These are phyloP conservation scores for Wallacemonas sp. DNA, from an alignment of 208 protist genomes.

Conservation along the genomic window DNA sequence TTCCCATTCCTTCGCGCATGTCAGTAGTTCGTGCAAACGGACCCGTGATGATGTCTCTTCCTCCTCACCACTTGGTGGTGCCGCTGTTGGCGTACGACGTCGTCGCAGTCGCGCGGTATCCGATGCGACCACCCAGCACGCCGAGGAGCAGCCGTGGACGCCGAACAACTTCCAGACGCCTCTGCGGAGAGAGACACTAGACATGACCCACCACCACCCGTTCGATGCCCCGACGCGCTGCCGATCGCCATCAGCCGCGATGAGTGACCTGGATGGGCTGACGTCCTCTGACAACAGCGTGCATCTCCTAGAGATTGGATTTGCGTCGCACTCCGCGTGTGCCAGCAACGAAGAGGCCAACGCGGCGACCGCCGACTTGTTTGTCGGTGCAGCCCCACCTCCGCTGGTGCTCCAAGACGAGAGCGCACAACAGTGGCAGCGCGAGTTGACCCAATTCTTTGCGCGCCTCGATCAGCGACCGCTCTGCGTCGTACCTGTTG, in stretches of 20 bases:
- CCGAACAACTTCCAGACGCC: constrained; percentile 8
- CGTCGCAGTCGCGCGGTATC: background rate
- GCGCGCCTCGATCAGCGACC: constrained; percentile 36
- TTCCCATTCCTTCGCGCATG: too few relatives aligned
- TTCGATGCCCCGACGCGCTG: constrained; percentile 6
- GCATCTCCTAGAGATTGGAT: background rate
- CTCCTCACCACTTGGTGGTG: background rate
- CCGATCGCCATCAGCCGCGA: constrained; percentile 1
- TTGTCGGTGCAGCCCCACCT: background rate
- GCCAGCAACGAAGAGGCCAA: background rate
- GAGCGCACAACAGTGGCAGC: constrained; percentile 41
- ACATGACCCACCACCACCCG: background rate
- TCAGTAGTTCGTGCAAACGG: background rate
- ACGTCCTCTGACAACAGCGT: constrained; percentile 12
- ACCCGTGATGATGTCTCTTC: constrained; percentile 1
- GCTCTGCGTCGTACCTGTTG: constrained; percentile 25
- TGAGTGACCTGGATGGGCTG: constrained; percentile 1
- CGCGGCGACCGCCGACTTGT: background rate
- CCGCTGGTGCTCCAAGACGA: constrained; percentile 21
- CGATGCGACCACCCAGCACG: background rate
- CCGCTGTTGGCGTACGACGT: background rate
- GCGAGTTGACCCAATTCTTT: constrained; percentile 48
- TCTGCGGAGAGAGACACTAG: background rate
- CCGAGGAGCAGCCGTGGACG: background rate
- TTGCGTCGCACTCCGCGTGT: background rate